Conservation (phyloP, 148 eudicot species). For the Diospyros lotus region DNA sequence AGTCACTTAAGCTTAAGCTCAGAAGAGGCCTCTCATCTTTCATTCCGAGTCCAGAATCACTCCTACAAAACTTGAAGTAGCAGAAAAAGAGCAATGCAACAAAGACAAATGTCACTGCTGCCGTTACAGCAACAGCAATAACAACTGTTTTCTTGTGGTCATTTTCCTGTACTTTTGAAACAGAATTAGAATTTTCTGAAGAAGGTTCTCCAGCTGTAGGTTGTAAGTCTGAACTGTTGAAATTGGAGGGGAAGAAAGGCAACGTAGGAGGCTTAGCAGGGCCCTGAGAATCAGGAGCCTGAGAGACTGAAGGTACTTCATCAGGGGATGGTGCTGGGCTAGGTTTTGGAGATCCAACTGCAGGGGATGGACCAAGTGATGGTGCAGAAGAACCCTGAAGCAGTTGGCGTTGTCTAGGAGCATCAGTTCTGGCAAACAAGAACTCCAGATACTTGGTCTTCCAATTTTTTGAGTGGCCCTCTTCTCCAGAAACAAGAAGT, state of each 20-base stretch:
- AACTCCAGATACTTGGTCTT: conserved; percentile 35
- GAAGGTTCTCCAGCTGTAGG: conserved; percentile 16
- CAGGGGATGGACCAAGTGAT: conserved; percentile 32
- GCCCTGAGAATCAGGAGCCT: not conserved
- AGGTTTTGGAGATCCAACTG: conserved; percentile 13
- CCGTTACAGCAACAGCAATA: conserved; percentile 61
- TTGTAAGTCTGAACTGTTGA: conserved; percentile 15
- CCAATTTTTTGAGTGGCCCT: conserved; percentile 38
- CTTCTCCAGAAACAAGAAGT: conserved; percentile 42
- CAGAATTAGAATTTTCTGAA: conserved; percentile 23
- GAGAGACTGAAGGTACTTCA: conserved; percentile 17
- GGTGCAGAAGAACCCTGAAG: conserved; percentile 19
- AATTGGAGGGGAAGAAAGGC: conserved; percentile 21
- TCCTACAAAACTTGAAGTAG: conserved; percentile 38
- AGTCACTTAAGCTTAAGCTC: conserved; percentile 71
- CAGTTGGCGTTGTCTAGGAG: conserved; percentile 38
- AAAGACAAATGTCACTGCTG: conserved; percentile 45
- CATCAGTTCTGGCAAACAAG: conserved; percentile 21
- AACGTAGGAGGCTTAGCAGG: conserved; percentile 22
- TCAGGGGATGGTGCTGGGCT: conserved; percentile 26
- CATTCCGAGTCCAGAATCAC: conserved; percentile 31
- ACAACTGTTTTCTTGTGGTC: conserved; percentile 30
- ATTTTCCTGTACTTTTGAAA: conserved; percentile 16
- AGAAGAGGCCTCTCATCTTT: conserved; percentile 88
- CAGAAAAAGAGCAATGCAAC: conserved; percentile 48